phyloP scores from a whole-genome alignment of 2,329 filamentous ascomycete species.

The Diplodia scrobiculata region DNA sequence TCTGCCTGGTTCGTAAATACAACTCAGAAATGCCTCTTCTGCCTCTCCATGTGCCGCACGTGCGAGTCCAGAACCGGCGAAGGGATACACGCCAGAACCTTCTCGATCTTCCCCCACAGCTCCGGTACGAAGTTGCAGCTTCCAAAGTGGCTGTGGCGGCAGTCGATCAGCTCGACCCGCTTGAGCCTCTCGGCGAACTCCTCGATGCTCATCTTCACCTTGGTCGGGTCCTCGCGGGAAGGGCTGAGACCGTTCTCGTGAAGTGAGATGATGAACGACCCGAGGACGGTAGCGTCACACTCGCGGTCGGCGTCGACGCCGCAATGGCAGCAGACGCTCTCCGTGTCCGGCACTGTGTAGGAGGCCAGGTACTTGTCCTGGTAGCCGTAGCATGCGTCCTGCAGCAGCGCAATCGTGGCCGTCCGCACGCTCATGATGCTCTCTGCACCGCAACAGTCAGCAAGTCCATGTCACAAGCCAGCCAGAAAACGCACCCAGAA shows the following conservation, averaged over 20 bases:
- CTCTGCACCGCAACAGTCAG: background rate
- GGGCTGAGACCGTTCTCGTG: background rate
- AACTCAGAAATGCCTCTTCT: conserved; percentile 4
- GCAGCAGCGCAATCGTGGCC: background rate
- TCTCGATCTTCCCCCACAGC: background rate
- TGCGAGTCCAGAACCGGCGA: background rate
- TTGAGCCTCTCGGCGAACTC: background rate
- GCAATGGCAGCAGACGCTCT: background rate
- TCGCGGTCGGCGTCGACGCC: background rate
- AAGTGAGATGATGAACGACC: background rate
- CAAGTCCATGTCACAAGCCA: background rate
- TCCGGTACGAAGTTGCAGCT: background rate
- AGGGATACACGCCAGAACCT: background rate
- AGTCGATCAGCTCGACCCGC: background rate
- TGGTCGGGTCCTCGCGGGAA: background rate
- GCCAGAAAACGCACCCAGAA: background rate
- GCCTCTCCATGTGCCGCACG: background rate
- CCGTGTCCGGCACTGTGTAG: background rate
- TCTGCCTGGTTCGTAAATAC: background rate
- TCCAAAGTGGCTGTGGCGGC: background rate
- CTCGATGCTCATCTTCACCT: background rate
- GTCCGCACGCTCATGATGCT: background rate
- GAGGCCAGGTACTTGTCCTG: background rate
- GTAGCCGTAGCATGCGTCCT: conserved; percentile 11
- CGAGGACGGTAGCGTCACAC: background rate